Base-by-base conservation (phyloP, 306 rosid genomes). In the Cucurbita pepo region DNA sequence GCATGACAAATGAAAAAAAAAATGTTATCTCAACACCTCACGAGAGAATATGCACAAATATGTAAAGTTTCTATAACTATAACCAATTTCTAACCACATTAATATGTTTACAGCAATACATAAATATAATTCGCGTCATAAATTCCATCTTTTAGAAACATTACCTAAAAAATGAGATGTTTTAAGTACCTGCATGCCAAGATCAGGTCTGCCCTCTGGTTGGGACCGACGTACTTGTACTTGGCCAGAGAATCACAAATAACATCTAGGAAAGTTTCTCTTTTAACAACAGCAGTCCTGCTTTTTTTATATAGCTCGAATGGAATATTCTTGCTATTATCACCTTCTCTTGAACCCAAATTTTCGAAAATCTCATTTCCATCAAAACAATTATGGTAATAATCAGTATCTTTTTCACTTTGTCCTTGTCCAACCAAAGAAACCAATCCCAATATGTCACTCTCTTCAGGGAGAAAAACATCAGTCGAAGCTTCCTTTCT, bases 141-240 rank as follows among this genome's bases (percentile, higher is more conserved):
- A 66, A 45, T 41, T 43, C 51, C 38, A 12, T 19, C 10, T 10
- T 5, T 44, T 43, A n/a, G 9, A 61, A 37, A 13, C 22, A 37
- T 37, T 61, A 6, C 10, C 14, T 3, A 54, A 45, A 43, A 44
- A 47, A 8, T 67, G 19, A 66, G 80, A 75, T 41, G 65, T 5
- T 37, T 45, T 22, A 69, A 13, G 11, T 82, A 90, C 98, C 97
- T 90, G 97, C 96, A 90, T 58, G 98, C 97, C 79, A 94, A 73
- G 57, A 80, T 61, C 77, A 94, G 78, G 83, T 94, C 98, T 14
- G 81, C 84, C 81, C 97, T 89, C 81, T 94, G 96, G 80, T 89
- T 90, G 75, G 96, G 96, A 78, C 98, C 92, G 59, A 94, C 85
- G 74, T 90, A 94, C 82, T 94, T 94, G 69, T 94, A 94, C 81